Evolutionary conservation across 2,329 filamentous ascomycete species (phyloP).

Genomic region (Neopestalotiopsis rosae): DNA sequence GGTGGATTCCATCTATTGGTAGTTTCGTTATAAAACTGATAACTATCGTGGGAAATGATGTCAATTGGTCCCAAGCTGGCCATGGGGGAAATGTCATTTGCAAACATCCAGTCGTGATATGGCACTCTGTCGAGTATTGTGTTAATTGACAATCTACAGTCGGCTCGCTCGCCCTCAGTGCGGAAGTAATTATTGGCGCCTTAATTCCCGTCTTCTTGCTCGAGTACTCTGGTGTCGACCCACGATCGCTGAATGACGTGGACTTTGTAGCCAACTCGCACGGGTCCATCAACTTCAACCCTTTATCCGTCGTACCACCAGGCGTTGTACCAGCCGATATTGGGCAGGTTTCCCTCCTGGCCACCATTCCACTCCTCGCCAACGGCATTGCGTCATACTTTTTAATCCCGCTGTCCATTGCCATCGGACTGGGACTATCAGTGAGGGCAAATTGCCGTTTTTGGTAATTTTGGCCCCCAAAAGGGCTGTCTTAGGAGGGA

Average conservation of each 20-base stretch:
- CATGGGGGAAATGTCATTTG: too few relatives aligned
- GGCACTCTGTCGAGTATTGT: neutral
- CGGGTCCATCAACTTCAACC: slow-evolving; percentile 22
- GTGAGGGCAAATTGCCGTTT: too few relatives aligned
- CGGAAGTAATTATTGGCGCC: slow-evolving; percentile 36
- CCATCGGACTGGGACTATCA: too few relatives aligned
- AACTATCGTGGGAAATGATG: too few relatives aligned
- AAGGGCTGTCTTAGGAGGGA: neutral
- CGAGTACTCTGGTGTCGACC: slow-evolving; percentile 41
- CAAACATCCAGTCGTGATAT: too few relatives aligned
- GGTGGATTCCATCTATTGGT: too few relatives aligned
- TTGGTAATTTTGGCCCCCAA: too few relatives aligned
- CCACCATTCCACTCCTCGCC: slow-evolving; percentile 41
- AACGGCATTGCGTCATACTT: slow-evolving; percentile 43
- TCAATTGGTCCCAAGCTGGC: too few relatives aligned
- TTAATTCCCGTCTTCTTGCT: slow-evolving; percentile 42
- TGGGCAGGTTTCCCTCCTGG: slow-evolving; percentile 36
- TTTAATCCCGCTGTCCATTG: slow-evolving; percentile 45
- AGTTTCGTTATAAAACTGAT: too few relatives aligned
- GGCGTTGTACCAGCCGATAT: slow-evolving; percentile 37
- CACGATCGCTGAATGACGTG: slow-evolving; percentile 30
- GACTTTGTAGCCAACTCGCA: slow-evolving; percentile 31
- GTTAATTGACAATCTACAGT: slow-evolving; percentile 23
- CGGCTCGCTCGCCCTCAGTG: slow-evolving; percentile 34
- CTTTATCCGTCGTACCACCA: slow-evolving; percentile 34